Base-by-base conservation (phyloP, 148 eudicot genomes). In the Rhododendron simsii region DNA sequence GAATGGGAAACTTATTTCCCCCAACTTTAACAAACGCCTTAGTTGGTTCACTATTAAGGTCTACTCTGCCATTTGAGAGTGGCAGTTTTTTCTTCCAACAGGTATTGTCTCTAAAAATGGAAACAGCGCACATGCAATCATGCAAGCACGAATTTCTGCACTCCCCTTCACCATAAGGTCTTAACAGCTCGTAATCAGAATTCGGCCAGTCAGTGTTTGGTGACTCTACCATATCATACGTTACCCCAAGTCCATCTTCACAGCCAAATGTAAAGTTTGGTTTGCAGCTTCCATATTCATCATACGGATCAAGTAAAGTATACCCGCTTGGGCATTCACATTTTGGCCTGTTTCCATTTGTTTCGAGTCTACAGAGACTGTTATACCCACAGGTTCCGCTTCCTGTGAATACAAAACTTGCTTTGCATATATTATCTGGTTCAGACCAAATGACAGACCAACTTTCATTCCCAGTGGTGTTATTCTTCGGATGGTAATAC, bases 351-450 rank as follows among this genome's bases (percentile, higher is more conserved):
- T n/a, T 13, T 37, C 33, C 45, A 3, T 69, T 10, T 69, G 37
- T 69, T 48, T 51, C 44, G 55, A 83, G 83, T n/a, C 33, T 69
- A 59, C 91, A 90, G 41, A 90, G 85, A 84, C 71, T 88, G 84
- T 90, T 90, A 74, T 44, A 87, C 77, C 91, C 91, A 83, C 91
- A 87, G 10, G 76, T 82, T 67, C 86, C 89, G 35, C 88, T 87
- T n/a, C 80, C 88, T 23, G 7, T 1, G 0, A 0, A 0, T 44
- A 77, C 89, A 7, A 0, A 0, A 73, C 59, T 73, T 11, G 41
- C 61, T 9, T 37, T 7, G 65, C 91, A 90, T 21, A 90, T 90
- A 80, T 90, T 78, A 5, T 51, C 81, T 81, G 86, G 87, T 4
- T 65, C 20, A 26, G 50, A 26, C 71, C 61, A 23, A n/a, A 84